Percentiles rank a stretch among this genome's conserved stretches.
These are phyloP conservation scores for Globisporangium spinosum DNA, from an alignment of 352 stramenopile genomes.

Conservation along the genomic window DNA sequence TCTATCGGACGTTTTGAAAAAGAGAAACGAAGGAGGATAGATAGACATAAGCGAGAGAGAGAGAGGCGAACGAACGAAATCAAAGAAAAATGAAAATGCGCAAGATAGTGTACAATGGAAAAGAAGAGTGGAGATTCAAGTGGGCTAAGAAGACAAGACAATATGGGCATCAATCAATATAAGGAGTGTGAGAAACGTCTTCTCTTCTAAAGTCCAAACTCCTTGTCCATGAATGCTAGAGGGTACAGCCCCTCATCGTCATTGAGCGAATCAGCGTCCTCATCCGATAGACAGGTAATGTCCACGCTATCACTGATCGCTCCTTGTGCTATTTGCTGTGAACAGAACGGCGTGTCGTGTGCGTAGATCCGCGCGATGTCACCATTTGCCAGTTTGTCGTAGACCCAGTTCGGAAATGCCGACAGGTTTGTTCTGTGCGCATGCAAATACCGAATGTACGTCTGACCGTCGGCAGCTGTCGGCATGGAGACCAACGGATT, in stretches of 20 bases:
- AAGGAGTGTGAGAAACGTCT: neutral
- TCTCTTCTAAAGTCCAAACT: neutral
- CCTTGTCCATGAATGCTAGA: constrained; percentile 14
- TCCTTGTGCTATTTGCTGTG: neutral
- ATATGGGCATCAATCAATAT: neutral
- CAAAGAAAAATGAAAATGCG: neutral
- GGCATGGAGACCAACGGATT: constrained; percentile 31
- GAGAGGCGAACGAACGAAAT: neutral
- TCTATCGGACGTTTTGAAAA: constrained; percentile 4
- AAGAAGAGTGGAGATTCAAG: neutral
- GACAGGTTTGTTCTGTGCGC: constrained; percentile 31
- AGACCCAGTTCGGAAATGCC: constrained; percentile 27
- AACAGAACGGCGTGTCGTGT: constrained; percentile 31
- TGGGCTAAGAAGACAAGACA: neutral
- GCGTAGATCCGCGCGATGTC: constrained; percentile 26
- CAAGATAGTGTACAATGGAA: constrained; percentile 7
- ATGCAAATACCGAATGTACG: constrained; percentile 19
- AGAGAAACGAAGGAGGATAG: neutral
- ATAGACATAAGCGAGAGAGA: neutral
- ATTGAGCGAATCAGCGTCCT: constrained; percentile 8
- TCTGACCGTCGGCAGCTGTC: constrained; percentile 5
- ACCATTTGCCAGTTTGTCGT: constrained; percentile 16
- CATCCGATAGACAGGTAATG: constrained; percentile 10
- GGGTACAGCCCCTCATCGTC: constrained; percentile 20
- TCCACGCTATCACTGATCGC: neutral